Evolutionary conservation across 2,329 filamentous ascomycete genomes (phyloP), one percentile per base, ranked within the genome.

Genomic region (Hypoxylon sp.): DNA sequence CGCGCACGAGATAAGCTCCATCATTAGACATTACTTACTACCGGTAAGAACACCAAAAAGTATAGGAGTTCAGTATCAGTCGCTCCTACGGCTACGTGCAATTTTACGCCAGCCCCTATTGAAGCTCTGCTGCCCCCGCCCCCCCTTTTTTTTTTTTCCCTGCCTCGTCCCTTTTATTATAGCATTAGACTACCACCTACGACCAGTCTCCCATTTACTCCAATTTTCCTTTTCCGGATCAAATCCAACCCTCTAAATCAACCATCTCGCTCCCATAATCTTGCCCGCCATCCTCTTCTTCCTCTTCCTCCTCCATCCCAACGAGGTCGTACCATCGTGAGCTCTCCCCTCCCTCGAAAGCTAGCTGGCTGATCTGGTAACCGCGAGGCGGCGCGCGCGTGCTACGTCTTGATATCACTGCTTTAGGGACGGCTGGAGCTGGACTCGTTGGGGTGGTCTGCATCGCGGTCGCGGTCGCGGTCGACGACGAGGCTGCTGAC

Each of bases 301-400:
- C n/a, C 17, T 42, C 61, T 6, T 29, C 48, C 11, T 57, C 61
- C 39, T 59, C 67, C 53, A 53, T 14, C 19, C 54, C 52, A 1
- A 51, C 64, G 14, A 67, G 24, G 3, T 63, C 65, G 33, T 39
- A 22, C 37, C 57, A 65, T 17, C 44, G 48, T 51, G 33, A 5
- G n/a, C 35, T 44, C 10, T 42, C 50, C 1, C 37, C 52, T 3
- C 42, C 65, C 11, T 71, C 65, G 26, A 70, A 70, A 3, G 47
- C 65, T 11, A 70, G 54, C 22, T 47, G 47, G 54, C 68, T 68
- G 46, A 70, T 68, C 37, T 48, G 55, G 39, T 68, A 70, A 31
- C 29, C 24, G 42, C 24, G 42, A 22, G 31, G 11, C 22, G 59
- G 24, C 3, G 13, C 14, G 35, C 35, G 51, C 11, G 17, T 17